Percentiles rank a stretch among this genome's conserved stretches.
These are phyloP conservation scores for Xylariales sp. DNA, from an alignment of 2,329 filamentous ascomycete genomes.

Conservation along the genomic window DNA sequence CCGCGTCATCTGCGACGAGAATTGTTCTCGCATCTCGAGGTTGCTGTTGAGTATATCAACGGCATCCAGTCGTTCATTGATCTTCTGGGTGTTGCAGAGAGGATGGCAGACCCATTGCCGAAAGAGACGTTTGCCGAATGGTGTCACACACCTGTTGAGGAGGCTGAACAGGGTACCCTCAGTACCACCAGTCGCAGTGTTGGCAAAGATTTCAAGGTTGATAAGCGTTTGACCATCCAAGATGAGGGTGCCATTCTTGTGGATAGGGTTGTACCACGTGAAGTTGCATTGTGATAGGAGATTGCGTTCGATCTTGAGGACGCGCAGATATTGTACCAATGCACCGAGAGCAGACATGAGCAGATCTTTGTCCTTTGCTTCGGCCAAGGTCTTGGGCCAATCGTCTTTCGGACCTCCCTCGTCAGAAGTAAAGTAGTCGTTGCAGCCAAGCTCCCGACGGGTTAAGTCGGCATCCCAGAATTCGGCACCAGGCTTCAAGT, in stretches of 20 bases:
- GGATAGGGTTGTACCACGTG: constrained; percentile 84
- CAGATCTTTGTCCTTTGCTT: constrained; percentile 72
- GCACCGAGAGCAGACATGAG: constrained; percentile 90
- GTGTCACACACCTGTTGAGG: constrained; percentile 90
- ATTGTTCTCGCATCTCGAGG: constrained; percentile 73
- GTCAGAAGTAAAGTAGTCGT: constrained; percentile 69
- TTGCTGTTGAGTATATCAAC: constrained; percentile 91
- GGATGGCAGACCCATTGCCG: constrained; percentile 98
- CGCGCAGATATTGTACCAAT: constrained; percentile 77
- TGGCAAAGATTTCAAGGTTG: constrained; percentile 96
- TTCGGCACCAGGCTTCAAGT: constrained; percentile 78
- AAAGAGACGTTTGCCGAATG: constrained; percentile 94
- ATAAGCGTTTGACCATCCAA: constrained; percentile 94
- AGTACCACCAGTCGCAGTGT: constrained; percentile 78
- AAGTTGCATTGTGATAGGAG: constrained; percentile 89
- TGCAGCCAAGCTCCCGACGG: constrained; percentile 72
- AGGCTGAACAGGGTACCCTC: constrained; percentile 88
- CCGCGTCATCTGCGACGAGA: constrained; percentile 81
- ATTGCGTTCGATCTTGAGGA: constrained; percentile 83
- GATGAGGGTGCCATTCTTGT: constrained; percentile 83
- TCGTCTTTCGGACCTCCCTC: constrained; percentile 43
- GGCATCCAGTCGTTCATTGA: constrained; percentile 87
- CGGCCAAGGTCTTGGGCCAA: constrained; percentile 73
- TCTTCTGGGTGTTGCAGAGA: constrained; percentile 76
- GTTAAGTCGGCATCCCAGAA: constrained; percentile 87